Conservation (phyloP, 176 grass and related monocot genomes). For the Sorghum bicolor region DNA sequence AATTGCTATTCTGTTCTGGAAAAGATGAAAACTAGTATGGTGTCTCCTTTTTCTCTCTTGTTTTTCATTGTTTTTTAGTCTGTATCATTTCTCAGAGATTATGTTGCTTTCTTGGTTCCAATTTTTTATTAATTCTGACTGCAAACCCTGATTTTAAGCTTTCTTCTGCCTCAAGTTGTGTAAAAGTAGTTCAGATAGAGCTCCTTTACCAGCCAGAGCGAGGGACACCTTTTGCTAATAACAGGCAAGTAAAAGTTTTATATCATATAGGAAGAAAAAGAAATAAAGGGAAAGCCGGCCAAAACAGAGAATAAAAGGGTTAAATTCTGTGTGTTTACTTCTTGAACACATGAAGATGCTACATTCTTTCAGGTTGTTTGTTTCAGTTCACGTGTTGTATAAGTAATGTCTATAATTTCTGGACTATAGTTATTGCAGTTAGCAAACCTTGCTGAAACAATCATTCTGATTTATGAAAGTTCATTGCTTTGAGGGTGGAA, state of each 20-base stretch:
- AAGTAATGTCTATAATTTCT: neutral
- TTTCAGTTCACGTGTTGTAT: neutral
- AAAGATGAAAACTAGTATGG: neutral
- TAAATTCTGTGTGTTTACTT: slow-evolving; percentile 26
- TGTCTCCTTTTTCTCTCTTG: neutral
- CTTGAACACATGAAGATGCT: slow-evolving; percentile 8
- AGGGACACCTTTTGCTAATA: slow-evolving; percentile 23
- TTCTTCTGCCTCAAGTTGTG: slow-evolving; percentile 49
- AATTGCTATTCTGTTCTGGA: neutral
- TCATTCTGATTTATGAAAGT: slow-evolving; percentile 19
- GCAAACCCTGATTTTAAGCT: slow-evolving; percentile 37
- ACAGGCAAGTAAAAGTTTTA: slow-evolving; percentile 36
- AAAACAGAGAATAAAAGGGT: slow-evolving; percentile 17
- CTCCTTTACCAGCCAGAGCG: slow-evolving; percentile 50
- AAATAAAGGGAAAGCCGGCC: slow-evolving; percentile 32
- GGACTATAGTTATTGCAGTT: neutral
- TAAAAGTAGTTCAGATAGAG: slow-evolving; percentile 58
- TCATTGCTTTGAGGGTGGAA: neutral
- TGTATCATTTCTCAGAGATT: neutral
- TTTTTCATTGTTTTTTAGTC: neutral
- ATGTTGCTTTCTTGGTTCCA: slow-evolving; percentile 19
- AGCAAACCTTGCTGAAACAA: slow-evolving; percentile 11
- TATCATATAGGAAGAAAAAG: slow-evolving; percentile 21
- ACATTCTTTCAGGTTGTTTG: slow-evolving; percentile 5
- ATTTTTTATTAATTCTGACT: slow-evolving; percentile 13